These are phyloP conservation scores for Panellus pusillus DNA, from an alignment of 768 basidiomycete species.

Conservation along the genomic window DNA sequence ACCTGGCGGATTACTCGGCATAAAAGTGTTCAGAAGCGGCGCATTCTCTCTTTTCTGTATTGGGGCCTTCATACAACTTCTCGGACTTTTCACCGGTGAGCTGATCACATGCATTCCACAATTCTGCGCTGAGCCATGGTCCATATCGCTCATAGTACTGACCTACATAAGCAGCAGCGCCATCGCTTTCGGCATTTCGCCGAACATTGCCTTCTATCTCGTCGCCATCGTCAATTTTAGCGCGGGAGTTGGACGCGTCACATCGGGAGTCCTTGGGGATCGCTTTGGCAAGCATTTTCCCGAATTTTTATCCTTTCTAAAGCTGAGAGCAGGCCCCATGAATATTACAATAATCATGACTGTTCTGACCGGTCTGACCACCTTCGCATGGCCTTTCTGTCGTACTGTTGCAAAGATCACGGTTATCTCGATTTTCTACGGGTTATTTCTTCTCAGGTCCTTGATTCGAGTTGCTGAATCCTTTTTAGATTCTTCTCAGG, in stretches of 20 bases:
- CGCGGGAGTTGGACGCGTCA: slow-evolving; percentile 46
- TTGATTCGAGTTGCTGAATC: slow-evolving; percentile 18
- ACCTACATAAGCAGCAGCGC: slow-evolving; percentile 28
- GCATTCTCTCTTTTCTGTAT: slow-evolving; percentile 1
- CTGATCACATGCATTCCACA: neutral
- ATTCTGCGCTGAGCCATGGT: too few species aligned
- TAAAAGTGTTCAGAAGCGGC: slow-evolving; percentile 29
- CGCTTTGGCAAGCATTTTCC: slow-evolving; percentile 32
- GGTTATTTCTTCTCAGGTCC: neutral
- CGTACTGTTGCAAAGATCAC: neutral
- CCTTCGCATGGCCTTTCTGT: slow-evolving; percentile 9
- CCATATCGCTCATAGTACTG: neutral
- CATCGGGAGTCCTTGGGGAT: slow-evolving; percentile 40
- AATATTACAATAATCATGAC: slow-evolving; percentile 3
- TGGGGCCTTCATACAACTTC: slow-evolving; percentile 37
- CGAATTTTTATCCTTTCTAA: neutral
- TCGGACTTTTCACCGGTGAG: slow-evolving; percentile 46
- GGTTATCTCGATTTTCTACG: neutral
- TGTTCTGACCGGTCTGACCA: neutral
- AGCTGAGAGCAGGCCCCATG: neutral
- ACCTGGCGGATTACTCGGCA: slow-evolving; percentile 36
- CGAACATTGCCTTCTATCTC: slow-evolving; percentile 40
- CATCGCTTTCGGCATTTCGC: slow-evolving; percentile 3
- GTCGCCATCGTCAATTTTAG: slow-evolving; percentile 47
- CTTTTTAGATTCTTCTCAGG: slow-evolving; percentile 34